phyloP scores from a whole-genome alignment of 2,329 filamentous ascomycete species.

The Xenoacremonium recifei region DNA sequence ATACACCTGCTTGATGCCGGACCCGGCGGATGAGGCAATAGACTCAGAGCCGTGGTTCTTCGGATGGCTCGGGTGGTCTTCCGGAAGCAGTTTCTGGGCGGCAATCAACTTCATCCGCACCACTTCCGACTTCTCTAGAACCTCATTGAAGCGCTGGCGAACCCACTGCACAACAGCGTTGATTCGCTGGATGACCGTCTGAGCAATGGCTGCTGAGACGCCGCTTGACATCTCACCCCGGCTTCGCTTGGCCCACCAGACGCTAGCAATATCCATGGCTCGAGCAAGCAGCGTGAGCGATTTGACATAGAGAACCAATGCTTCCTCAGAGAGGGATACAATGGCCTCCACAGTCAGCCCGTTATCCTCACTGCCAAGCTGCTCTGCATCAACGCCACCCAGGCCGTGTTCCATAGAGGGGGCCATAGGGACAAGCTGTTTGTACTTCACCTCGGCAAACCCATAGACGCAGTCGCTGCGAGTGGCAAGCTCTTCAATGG shows the following conservation, averaged over 20 bases:
- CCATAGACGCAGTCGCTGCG: conserved; percentile 95
- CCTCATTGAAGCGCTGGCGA: conserved; percentile 91
- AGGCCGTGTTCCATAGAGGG: conserved; percentile 74
- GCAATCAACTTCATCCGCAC: conserved; percentile 86
- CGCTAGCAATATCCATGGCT: conserved; percentile 90
- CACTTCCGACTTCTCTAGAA: conserved; percentile 91
- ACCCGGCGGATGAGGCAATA: conserved; percentile 54
- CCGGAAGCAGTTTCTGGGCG: conserved; percentile 78
- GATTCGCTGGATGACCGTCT: conserved; percentile 66
- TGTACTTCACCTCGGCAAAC: conserved; percentile 98
- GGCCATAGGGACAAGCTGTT: conserved; percentile 86
- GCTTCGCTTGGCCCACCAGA: conserved; percentile 84
- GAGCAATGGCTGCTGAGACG: conserved; percentile 39
- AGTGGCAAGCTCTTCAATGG: conserved; percentile 88
- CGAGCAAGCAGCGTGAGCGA: conserved; percentile 85
- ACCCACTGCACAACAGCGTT: conserved; percentile 97
- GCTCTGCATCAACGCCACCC: conserved; percentile 58
- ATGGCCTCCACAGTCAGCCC: conserved; percentile 83
- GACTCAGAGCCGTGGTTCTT: conserved; percentile 67
- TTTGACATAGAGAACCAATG: conserved; percentile 94
- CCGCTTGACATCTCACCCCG: conserved; percentile 55
- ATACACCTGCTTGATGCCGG: conserved; percentile 74
- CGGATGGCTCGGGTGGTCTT: conserved; percentile 83
- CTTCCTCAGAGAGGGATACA: conserved; percentile 87
- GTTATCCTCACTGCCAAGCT: conserved; percentile 59